Conservation (phyloP, 345 rosid genomes). For the thale cress (Arabidopsis thaliana) region TAIR10.1 NC_003076.8:7663001-7663500, state of each 20-base stretch:
- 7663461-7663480: slow-evolving; percentile 40
- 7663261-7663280: slow-evolving; percentile 44
- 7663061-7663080: slow-evolving; percentile 34
- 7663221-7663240: slow-evolving; percentile 35
- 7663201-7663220: slow-evolving; percentile 44
- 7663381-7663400: slow-evolving; percentile 43
- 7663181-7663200: slow-evolving; percentile 29
- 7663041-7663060: slow-evolving; percentile 39
- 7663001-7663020: slow-evolving; percentile 36
- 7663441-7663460: slow-evolving; percentile 39
- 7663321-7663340: slow-evolving; percentile 56
- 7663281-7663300: slow-evolving; percentile 24
- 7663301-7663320: slow-evolving; percentile 27
- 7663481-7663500: background rate
- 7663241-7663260: background rate
- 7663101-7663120: slow-evolving; percentile 44
- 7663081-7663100: slow-evolving; percentile 43
- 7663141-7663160: slow-evolving; percentile 39
- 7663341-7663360: slow-evolving; percentile 54
- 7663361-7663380: slow-evolving; percentile 46
- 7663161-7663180: slow-evolving; percentile 39
- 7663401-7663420: slow-evolving; percentile 20
- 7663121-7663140: slow-evolving; percentile 42
- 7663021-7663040: background rate
- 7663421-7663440: slow-evolving; percentile 18